These are phyloP conservation scores for Syzygium syzygioides DNA, from an alignment of 441 rosid species.

Conservation along the genomic window DNA sequence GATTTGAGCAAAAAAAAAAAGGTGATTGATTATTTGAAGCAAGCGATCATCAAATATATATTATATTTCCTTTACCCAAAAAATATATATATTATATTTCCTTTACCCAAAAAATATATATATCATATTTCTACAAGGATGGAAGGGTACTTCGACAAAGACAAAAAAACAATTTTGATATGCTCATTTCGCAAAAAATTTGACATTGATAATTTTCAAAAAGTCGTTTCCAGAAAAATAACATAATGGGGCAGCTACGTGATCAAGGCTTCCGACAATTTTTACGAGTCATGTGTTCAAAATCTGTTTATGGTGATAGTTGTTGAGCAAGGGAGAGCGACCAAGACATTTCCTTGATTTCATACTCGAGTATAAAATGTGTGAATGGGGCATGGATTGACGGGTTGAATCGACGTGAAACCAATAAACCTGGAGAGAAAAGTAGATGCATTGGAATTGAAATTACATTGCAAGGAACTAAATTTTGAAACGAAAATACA, in stretches of 20 bases:
- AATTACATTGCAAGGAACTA: background rate
- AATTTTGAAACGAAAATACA: background rate
- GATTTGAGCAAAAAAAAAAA: background rate
- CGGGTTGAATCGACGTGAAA: background rate
- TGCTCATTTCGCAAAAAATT: too few species aligned
- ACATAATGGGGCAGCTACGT: too few species aligned
- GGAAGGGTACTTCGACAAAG: too few species aligned
- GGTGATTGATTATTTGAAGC: background rate
- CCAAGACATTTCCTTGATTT: too few species aligned
- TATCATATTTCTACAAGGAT: too few species aligned
- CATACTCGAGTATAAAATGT: background rate
- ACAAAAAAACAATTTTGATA: too few species aligned
- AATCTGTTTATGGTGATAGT: fast-evolving
- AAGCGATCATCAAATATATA: background rate
- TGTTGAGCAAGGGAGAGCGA: fast-evolving
- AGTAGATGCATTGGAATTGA: background rate
- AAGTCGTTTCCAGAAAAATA: too few species aligned
- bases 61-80: too few species aligned
- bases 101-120: too few species aligned
- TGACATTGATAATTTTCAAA: too few species aligned
- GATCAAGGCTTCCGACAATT: too few species aligned
- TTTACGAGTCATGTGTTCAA: background rate
- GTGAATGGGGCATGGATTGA: background rate
- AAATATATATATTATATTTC: too few species aligned
- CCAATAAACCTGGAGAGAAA: background rate